These are phyloP conservation scores for Ustilago lituana DNA, from an alignment of 1,284 basidiomycete species.

Conservation along the genomic window DNA sequence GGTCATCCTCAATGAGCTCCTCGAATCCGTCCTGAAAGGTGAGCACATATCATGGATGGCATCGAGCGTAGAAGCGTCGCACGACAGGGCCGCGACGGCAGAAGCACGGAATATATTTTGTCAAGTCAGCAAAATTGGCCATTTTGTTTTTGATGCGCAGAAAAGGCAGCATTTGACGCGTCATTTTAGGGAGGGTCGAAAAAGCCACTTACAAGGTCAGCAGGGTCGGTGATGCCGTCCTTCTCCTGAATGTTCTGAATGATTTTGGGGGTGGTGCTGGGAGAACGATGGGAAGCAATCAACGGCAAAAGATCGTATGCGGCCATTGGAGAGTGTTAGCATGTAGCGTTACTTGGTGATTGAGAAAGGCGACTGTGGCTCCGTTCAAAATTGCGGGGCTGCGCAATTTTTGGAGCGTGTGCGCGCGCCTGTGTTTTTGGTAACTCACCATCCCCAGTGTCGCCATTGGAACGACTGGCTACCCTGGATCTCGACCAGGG, in stretches of 20 bases:
- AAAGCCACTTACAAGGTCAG: conserved; percentile 27
- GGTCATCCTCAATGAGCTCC: conserved; percentile 44
- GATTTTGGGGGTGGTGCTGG: conserved; percentile 67
- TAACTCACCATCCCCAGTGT: conserved; percentile 78
- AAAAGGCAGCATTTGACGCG: background rate
- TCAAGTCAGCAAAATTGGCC: background rate
- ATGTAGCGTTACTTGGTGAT: too few relatives aligned
- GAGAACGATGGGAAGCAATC: too few relatives aligned
- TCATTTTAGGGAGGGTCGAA: background rate
- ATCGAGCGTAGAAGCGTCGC: background rate
- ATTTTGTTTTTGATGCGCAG: too few relatives aligned
- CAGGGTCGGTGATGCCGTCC: conserved; percentile 70
- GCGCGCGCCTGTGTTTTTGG: conserved; percentile 3
- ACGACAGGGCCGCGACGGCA: too few relatives aligned
- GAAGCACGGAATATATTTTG: conserved; percentile 6
- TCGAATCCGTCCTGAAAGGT: conserved; percentile 42
- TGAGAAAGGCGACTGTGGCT: background rate
- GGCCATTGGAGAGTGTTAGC: too few relatives aligned
- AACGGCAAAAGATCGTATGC: too few relatives aligned
- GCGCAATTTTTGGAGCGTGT: background rate
- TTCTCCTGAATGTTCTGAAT: conserved; percentile 78
- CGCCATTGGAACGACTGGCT: conserved; percentile 75
- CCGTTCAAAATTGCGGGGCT: background rate
- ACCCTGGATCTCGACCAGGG: conserved; percentile 79
- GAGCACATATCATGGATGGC: background rate